phyloP scores from a whole-genome alignment of 108 stramenopile species.

The Asterionellopsis glacialis region DNA sequence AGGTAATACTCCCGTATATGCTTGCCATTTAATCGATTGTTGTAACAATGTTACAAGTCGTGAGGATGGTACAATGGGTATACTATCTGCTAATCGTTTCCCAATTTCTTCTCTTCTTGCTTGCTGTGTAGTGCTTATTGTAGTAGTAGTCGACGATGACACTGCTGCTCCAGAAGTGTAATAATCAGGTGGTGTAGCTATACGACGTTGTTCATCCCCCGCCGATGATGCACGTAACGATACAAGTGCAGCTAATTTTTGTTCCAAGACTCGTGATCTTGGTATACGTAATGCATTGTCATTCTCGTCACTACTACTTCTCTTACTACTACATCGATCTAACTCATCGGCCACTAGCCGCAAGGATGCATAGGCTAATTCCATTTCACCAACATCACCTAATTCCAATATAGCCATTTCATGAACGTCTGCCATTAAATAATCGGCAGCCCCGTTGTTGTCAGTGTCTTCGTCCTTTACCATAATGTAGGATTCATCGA shows the following conservation, averaged over 20 bases:
- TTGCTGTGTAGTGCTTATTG: constrained; percentile 19
- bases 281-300: constrained; percentile 9
- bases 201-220: neutral
- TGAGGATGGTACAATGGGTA: constrained; percentile 63
- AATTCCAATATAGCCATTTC: constrained; percentile 60
- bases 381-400: constrained; percentile 37
- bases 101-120: constrained; percentile 67
- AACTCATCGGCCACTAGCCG: constrained; percentile 16
- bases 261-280: constrained; percentile 46
- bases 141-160: neutral
- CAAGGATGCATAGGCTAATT: constrained; percentile 43
- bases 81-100: constrained; percentile 33
- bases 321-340: neutral
- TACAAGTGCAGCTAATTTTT: constrained; percentile 56
- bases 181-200: constrained; percentile 34
- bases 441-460: neutral
- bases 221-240: constrained; percentile 22
- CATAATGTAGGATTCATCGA: constrained; percentile 27
- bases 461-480: constrained; percentile 16
- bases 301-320: neutral
- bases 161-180: constrained; percentile 26
- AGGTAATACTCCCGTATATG: constrained; percentile 62
- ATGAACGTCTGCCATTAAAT: constrained; percentile 35
- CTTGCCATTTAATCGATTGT: constrained; percentile 90
- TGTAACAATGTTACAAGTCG: constrained; percentile 81